Evolutionary conservation across 2,329 filamentous ascomycete species (phyloP).

Genomic region (Microascus cirrosus): DNA sequence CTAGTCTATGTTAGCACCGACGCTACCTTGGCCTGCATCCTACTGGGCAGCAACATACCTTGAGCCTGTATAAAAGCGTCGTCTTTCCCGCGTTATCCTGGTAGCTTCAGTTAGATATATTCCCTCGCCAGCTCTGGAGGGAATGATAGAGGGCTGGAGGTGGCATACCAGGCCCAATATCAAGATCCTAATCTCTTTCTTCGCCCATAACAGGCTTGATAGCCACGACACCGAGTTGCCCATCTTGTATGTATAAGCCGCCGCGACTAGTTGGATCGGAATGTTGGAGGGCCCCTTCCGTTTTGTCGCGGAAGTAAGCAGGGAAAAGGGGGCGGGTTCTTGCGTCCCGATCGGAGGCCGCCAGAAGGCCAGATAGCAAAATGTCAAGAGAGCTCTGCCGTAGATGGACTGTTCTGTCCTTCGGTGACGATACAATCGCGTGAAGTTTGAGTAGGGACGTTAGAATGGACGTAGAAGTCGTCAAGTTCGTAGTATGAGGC

Average conservation of each 20-base stretch:
- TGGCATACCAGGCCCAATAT: conserved; percentile 76
- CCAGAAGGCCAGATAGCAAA: background rate
- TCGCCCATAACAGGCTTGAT: conserved; percentile 68
- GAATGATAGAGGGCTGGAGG: background rate
- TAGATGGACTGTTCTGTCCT: background rate
- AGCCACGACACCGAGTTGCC: conserved; percentile 58
- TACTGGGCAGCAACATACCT: conserved; percentile 41
- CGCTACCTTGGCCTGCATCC: background rate
- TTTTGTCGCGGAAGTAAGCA: background rate
- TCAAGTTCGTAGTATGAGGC: background rate
- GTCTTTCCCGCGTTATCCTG: conserved; percentile 99
- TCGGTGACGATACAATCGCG: background rate
- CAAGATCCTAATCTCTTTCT: conserved; percentile 96
- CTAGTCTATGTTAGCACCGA: conserved; percentile 29
- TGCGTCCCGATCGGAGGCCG: background rate
- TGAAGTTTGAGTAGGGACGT: background rate
- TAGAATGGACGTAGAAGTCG: background rate
- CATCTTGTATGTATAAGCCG: conserved; percentile 32
- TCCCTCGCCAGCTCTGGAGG: background rate
- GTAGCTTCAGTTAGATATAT: background rate
- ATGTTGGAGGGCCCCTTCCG: background rate
- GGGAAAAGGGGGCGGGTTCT: background rate
- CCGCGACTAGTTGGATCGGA: background rate
- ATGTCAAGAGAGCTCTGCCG: background rate
- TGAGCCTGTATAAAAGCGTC: conserved; percentile 88